Evolutionary conservation across 805 yeast species (phyloP), one percentile per base, ranked within the genome.

Genomic region (Hanseniaspora meyeri): DNA sequence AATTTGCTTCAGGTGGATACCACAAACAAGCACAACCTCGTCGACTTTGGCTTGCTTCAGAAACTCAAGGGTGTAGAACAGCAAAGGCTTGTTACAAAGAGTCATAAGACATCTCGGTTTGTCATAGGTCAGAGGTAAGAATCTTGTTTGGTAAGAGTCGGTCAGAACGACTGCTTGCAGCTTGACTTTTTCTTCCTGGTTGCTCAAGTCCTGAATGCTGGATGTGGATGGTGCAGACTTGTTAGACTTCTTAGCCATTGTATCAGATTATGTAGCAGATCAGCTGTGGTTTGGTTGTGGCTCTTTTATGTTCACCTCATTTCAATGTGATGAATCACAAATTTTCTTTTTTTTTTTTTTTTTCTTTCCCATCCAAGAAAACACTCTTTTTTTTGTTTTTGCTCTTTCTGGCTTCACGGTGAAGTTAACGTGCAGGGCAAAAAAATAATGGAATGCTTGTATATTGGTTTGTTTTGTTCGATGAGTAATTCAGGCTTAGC

Each of bases 31-130:
- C 66, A 80, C 88, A 4, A 93, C 97, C 65, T 93, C 97, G 60
- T 81, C 80, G 6, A 57, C 53, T 34, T 88, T 87, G 3, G 95
- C 88, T 61, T 81, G 84, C 11, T 97, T 96, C 48, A 93, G 75
- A 66, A 93, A 93, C 70, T 93, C 97, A 54, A 93, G 73, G 2
- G 98, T 93, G 68, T 93, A 93, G 68, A 93, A 97, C 59, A 93
- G 80, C 65, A 93, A 76, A 10, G 99, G 98, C 19, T 87, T 87
- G 65, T 90, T 91, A 32, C 95, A 96, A 58, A 93, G 72, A 2
- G 97, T 97, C 60, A 93, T 74, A 43, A 93, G 74, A 71, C 98
- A 93, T 67, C 98, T 77, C 42, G 98, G 98, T 60, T 75, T 80
- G 19, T 80, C 81, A 2, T 87, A 77, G 0, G 97, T 87, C 61